Conservation (phyloP, 805 yeast genomes). For the Ogataea pignaliae region DNA sequence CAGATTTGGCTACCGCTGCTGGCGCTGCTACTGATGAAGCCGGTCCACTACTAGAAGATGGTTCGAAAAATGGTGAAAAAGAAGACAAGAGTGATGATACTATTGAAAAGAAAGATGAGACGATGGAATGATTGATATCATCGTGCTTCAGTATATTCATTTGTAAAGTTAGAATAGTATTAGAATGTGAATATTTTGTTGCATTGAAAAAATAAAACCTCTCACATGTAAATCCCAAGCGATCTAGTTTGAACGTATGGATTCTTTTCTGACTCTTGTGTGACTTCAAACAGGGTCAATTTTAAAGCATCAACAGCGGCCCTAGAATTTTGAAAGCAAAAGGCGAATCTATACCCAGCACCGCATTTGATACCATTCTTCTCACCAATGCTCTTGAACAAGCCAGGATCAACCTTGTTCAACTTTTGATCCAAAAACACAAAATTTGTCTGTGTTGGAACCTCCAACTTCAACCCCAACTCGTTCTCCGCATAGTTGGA, state of each 20-base stretch:
- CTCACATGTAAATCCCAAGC: no score
- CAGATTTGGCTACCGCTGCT: no score
- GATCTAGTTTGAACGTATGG: constrained; percentile 37
- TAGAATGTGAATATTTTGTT: no score
- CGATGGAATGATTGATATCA: no score
- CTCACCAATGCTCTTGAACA: constrained; percentile 48
- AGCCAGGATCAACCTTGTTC: constrained; percentile 48
- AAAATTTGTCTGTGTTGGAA: constrained; percentile 78
- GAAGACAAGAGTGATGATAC: no score
- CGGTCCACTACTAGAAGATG: no score
- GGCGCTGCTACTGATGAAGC: no score
- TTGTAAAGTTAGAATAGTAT: no score
- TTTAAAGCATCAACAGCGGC: constrained; percentile 53
- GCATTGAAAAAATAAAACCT: no score
- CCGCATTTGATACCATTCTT: constrained; percentile 54
- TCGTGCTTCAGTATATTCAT: no score
- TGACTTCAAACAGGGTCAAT: constrained; percentile 51
- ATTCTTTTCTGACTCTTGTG: constrained; percentile 44
- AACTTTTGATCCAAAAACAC: constrained; percentile 61
- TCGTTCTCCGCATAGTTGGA: constrained; percentile 42
- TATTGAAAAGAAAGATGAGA: no score
- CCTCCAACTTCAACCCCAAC: constrained; percentile 52
- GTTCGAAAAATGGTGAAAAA: no score
- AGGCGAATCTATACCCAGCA: constrained; percentile 72
- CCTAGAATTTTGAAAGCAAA: constrained; percentile 64